phyloP scores from a whole-genome alignment of 2,329 filamentous ascomycete genomes.

The Talaromyces sp. region DNA sequence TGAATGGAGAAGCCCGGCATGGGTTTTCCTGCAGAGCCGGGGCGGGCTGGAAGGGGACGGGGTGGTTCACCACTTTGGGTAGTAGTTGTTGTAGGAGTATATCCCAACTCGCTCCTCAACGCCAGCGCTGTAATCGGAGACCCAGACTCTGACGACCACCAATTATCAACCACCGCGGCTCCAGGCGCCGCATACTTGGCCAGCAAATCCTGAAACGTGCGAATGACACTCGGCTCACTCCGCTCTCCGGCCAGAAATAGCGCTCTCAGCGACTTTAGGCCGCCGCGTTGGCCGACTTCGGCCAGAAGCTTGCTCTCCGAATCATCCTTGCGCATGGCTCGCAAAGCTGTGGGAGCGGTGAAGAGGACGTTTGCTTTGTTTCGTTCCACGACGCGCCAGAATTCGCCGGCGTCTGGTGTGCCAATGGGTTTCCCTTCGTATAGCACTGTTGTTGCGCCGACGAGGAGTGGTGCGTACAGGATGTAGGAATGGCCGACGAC shows the following conservation, averaged over 20 bases:
- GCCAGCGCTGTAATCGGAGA: constrained; percentile 64
- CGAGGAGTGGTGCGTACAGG: constrained; percentile 78
- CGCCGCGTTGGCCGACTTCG: constrained; percentile 60
- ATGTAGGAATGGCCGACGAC: constrained; percentile 85
- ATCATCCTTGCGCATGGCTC: constrained; percentile 83
- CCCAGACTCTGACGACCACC: constrained; percentile 69
- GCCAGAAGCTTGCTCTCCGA: constrained; percentile 64
- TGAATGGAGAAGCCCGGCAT: constrained; percentile 89
- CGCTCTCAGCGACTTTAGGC: constrained; percentile 65
- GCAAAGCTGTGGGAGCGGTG: constrained; percentile 80
- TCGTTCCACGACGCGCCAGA: constrained; percentile 82
- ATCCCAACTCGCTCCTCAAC: constrained; percentile 57
- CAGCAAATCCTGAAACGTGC: constrained; percentile 72
- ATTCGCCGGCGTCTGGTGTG: constrained; percentile 78
- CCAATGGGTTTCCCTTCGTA: constrained; percentile 94
- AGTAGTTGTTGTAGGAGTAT: constrained; percentile 35
- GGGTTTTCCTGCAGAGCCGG: constrained; percentile 82
- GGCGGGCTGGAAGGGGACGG: constrained; percentile 57
- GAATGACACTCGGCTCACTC: constrained; percentile 80
- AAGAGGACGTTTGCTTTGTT: constrained; percentile 80
- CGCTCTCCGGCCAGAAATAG: constrained; percentile 86
- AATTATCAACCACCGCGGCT: constrained; percentile 64
- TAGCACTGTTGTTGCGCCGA: constrained; percentile 78
- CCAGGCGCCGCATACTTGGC: constrained; percentile 58
- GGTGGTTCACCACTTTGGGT: neutral